phyloP scores from a whole-genome alignment of 225 moss, liverwort and hornwort genomes.

The Pseudisothecium myosuroides region DNA sequence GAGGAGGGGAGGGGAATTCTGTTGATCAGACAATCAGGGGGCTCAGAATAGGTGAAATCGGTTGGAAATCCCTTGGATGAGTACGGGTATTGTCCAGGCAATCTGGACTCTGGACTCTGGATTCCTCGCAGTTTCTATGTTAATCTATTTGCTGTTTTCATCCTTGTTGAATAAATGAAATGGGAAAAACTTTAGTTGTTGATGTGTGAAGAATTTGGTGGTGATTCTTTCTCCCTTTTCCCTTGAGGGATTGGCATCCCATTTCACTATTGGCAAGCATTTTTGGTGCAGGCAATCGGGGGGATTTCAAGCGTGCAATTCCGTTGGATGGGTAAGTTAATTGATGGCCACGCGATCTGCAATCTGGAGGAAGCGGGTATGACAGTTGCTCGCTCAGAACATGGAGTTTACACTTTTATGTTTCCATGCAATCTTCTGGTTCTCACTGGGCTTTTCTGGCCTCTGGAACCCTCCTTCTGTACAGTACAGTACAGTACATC shows the following conservation, averaged over 20 bases:
- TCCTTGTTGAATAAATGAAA: neutral
- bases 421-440: neutral
- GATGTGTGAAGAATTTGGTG: too few species aligned
- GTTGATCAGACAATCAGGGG: neutral
- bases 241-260: too few species aligned
- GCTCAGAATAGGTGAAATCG: neutral
- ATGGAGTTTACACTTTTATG: neutral
- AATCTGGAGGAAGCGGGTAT: neutral
- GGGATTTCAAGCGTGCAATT: neutral
- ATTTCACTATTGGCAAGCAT: neutral
- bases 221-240: too few species aligned
- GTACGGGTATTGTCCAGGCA: neutral
- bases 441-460: neutral
- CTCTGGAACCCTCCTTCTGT: neutral
- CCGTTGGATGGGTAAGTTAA: neutral
- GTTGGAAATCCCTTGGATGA: neutral
- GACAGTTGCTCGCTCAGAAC: neutral
- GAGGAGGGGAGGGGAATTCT: neutral
- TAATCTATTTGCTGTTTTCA: neutral
- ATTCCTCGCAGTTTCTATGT: neutral
- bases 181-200: too few species aligned
- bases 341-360: neutral
- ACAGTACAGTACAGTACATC: too few species aligned
- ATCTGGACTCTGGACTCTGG: neutral
- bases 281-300: neutral